phyloP scores from a whole-genome alignment of 169 alveolate species.

The Cryptosporidium canis region DNA sequence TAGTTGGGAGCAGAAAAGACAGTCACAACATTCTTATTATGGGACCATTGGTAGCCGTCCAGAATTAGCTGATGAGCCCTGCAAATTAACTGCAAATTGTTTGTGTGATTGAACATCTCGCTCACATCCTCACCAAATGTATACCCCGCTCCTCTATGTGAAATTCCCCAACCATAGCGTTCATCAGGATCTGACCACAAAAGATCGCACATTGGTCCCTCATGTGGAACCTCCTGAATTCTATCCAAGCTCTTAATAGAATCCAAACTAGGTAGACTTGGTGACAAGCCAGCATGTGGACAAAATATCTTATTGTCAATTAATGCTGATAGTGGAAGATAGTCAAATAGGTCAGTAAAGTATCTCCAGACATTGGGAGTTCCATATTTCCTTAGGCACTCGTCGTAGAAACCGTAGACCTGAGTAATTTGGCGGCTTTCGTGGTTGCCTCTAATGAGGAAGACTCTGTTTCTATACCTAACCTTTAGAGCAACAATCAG shows the following conservation, averaged over 20 bases:
- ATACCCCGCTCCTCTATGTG: conserved; percentile 99
- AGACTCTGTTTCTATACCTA: conserved; percentile 95
- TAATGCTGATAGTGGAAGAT: conserved; percentile 85
- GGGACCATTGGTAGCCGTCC: conserved; percentile 98
- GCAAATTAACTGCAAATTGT: conserved; percentile 94
- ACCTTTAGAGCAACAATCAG: conserved; percentile 95
- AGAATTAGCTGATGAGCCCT: conserved; percentile 99
- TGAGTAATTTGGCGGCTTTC: conserved; percentile 95
- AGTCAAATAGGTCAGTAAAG: conserved; percentile 92
- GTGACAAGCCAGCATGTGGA: conserved; percentile 99
- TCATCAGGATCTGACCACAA: conserved; percentile 99
- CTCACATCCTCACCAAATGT: conserved; percentile 97
- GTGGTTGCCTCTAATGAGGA: conserved; percentile 96
- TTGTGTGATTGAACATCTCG: conserved; percentile 93
- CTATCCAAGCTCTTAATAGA: conserved; percentile 92
- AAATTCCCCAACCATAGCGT: conserved; percentile 96
- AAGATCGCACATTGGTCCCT: conserved; percentile 99
- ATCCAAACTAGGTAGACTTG: conserved; percentile 91
- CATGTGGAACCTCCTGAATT: conserved; percentile 98
- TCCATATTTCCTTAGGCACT: conserved; percentile 91
- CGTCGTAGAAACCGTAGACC: conserved; percentile 93
- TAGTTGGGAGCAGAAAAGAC: conserved; percentile 99
- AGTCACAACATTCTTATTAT: conserved; percentile 94
- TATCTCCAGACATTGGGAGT: conserved; percentile 90
- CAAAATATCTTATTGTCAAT: conserved; percentile 89